phyloP scores from a whole-genome alignment of 495 filamentous ascomycete genomes.

The Aspergillus bridgeri region DNA sequence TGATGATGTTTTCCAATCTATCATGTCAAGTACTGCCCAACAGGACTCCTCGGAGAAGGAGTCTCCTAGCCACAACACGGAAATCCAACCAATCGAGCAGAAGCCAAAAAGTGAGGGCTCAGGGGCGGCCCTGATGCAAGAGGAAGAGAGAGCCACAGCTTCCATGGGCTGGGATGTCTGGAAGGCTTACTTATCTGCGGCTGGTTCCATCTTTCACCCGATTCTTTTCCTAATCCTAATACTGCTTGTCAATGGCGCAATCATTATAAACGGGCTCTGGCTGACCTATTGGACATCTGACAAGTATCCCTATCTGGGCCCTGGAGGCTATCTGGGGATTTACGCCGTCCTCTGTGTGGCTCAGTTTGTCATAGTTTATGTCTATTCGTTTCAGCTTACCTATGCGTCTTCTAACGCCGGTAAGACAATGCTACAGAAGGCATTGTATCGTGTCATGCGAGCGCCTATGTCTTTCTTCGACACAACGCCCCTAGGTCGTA shows the following conservation, averaged over 20 bases:
- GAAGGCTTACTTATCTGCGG: slow-evolving; percentile 72
- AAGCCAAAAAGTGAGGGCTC: slow-evolving; percentile 53
- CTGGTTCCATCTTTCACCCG: slow-evolving; percentile 69
- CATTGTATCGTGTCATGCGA: slow-evolving; percentile 74
- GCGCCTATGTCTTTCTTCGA: slow-evolving; percentile 98
- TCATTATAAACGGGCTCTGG: slow-evolving; percentile 87
- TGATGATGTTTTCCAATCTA: slow-evolving; percentile 67
- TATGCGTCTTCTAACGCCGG: slow-evolving; percentile 67
- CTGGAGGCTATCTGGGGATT: slow-evolving; percentile 76
- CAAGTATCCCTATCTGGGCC: slow-evolving; percentile 52
- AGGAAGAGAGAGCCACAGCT: slow-evolving; percentile 80
- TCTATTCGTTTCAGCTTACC: slow-evolving; percentile 64
- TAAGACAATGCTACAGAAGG: slow-evolving; percentile 78
- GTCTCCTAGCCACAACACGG: not conserved
- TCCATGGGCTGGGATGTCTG: slow-evolving; percentile 84
- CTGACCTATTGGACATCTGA: slow-evolving; percentile 86
- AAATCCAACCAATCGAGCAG: slow-evolving; percentile 44
- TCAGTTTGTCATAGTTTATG: slow-evolving; percentile 78
- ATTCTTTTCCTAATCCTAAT: slow-evolving; percentile 64
- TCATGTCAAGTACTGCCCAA: slow-evolving; percentile 75
- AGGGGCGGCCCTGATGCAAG: slow-evolving; percentile 73
- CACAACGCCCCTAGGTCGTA: slow-evolving; percentile 91
- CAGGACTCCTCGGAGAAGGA: not conserved
- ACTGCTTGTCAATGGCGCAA: slow-evolving; percentile 69
- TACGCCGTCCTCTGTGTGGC: slow-evolving; percentile 73